Base-by-base conservation (phyloP, 1,139 yeast species). In the Suhomyces choctaworum region DNA sequence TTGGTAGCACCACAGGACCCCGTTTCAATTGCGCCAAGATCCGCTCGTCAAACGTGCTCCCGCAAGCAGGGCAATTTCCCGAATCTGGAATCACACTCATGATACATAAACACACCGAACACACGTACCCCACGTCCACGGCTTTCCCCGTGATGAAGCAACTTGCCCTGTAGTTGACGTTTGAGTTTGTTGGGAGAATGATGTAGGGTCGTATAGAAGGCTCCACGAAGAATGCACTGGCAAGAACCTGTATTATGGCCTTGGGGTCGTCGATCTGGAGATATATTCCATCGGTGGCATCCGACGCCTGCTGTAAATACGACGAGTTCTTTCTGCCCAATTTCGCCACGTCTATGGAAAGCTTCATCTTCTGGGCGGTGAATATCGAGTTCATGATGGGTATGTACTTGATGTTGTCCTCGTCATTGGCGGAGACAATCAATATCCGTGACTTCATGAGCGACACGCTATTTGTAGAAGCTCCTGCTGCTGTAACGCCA, bases 381-480 rank as follows among this genome's bases (percentile, higher is more conserved):
- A 94, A 94, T 27, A 92, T 90, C 46, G 94, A 76, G 60, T 94
- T 94, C 98, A 94, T 94, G 31, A 89, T 81, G 4, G 97, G 87
- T 27, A 92, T 87, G 58, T 94, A 94, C 41, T 87, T 87, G 35
- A 88, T 68, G 14, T 88, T 80, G 38, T 81, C 80, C 48, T 88
- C 94, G 44, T 82, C 89, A 44, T 83, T 80, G 13, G 85, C 82
- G 37, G 87, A 82, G 2, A 92, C 70, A 5, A 89, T 76, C 45
- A 94, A 59, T 8, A 92, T 71, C 34, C 97, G 65, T 0, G 96
- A 78, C 46, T 81, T 81, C 60, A 85, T 64, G 2, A 78, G 47
- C 3, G 66, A 51, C 3, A 56, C 35, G 14, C 60, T 52, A 19
- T 54, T 51, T 17, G 56, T 45, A 19, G 47, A 39, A 8, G 56